Conservation (phyloP, 257 asterid species). For the Ilex aquifolium region DNA sequence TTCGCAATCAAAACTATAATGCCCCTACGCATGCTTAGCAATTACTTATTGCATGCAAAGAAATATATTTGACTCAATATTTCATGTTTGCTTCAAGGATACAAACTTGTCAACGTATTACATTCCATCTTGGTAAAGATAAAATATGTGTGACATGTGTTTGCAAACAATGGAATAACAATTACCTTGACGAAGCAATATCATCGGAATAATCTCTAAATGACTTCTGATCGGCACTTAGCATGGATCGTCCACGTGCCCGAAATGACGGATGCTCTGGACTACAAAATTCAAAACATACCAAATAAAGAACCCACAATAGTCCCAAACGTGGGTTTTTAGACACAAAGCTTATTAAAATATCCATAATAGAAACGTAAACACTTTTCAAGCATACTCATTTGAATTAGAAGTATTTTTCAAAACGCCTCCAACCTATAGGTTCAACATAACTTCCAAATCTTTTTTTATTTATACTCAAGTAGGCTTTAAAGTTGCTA, state of each 20-base stretch:
- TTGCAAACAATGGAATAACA: conserved; percentile 3
- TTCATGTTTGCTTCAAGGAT: neutral
- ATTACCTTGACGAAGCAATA: conserved; percentile 61
- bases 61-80: no score
- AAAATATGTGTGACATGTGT: no score
- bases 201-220: conserved; percentile 51
- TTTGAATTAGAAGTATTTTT: no score
- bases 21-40: neutral
- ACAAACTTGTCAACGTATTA: neutral
- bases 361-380: no score
- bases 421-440: no score
- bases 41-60: neutral
- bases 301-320: neutral
- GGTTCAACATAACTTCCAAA: no score
- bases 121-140: no score
- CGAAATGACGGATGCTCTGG: conserved; percentile 87
- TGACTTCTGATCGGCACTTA: conserved; percentile 70
- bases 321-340: no score
- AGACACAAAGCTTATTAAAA: no score
- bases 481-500: no score
- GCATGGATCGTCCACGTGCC: conserved; percentile 80
- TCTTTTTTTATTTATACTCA: no score
- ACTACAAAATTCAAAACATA: conserved; percentile 34
- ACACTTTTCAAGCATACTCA: no score
- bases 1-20: neutral